Evolutionary conservation across 176 grass and related monocot species (phyloP), one percentile per base, ranked within the genome.

Genomic region (Olyra latifolia): DNA sequence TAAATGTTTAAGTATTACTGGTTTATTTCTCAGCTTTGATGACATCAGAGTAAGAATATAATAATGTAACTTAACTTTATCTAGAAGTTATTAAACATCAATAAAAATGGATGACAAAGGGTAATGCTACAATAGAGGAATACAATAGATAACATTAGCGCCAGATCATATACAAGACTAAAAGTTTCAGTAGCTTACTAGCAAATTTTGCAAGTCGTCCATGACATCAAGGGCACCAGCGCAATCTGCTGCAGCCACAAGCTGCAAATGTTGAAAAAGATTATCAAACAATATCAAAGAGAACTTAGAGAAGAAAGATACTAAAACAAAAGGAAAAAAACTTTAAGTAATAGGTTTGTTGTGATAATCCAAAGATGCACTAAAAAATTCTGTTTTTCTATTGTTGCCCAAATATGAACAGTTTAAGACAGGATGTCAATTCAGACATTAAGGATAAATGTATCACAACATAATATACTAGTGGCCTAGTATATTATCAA

Each of bases 161-260:
- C 70, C 55, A 57, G 39, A 40, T 55, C n/a, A 23, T 70, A 63
- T 55, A 41, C 71, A 59, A 49, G 67, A 54, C 2, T 77, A 62
- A 80, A 17, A 82, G 20, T 52, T 35, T 15, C 7, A 25, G 61
- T 50, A 83, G 86, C 88, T 88, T 95, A 99, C 96, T 62, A 99
- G 60, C 81, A 99, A 91, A 82, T 95, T 91, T 69, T 91, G 88
- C 90, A 99, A 73, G 79, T 99, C 91, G 74, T 99, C 97, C 2
- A 89, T 99, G 46, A 99, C 87, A 82, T 99, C 91, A 77, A 99
- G 91, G 39, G 93, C 93, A 64, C 92, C 97, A 76, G 93, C 97
- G 83, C 97, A 99, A 80, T 99, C 97, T 76, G 97, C 90, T 74
- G 93, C 90, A 78, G 87, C 84, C 64, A 99, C 93, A 82, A 99